Evolutionary conservation across 495 filamentous ascomycete species (phyloP), one percentile per base, ranked within the genome.

Genomic region (Cryomyces antarcticus): DNA sequence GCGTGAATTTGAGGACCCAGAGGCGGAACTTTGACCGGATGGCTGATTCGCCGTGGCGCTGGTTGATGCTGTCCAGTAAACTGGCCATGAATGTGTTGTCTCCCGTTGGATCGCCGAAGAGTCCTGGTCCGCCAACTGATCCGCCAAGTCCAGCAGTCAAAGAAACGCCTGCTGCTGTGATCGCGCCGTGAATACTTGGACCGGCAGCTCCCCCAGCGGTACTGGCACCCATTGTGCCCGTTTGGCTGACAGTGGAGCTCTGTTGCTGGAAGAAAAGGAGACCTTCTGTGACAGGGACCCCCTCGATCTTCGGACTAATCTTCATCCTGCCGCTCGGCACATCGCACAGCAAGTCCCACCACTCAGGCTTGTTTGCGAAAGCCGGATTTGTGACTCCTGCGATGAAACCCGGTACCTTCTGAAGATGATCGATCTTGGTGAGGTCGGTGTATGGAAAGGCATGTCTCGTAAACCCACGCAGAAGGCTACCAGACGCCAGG

Each of bases 371-470:
- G 51, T 87, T 75, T 46, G 86, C 84, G 58, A 99, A 96, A 0
- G 81, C 84, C 6, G 87, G 89, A 59, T 99, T 99, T 3, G 89
- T 99, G 12, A 99, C 89, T 45, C 89, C 89, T 13, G 89, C 89
- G 53, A 99, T 92, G 57, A 99, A 99, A 6, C 89, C 89, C 13
- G 92, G 87, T 1, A 99, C 92, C 47, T 84, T 82, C 30, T 96
- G 68, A 5, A 99, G 72, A 56, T 96, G 89, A 50, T 99, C 89
- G 39, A 99, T 84, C 59, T 99, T 99, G 37, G 84, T 93, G 17
- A 99, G 69, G 59, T 99, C 89, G 5, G 89, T 99, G 56, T 99
- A 99, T 5, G 89, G 89, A 55, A 99, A 99, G 10, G 92, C 92
- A 63, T 94, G 82, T n/a, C 89, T 75, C 13, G 86, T 94, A 60